Base-by-base conservation (phyloP, 116 monocot genomes). In the Trichopus zeylanicus region DNA sequence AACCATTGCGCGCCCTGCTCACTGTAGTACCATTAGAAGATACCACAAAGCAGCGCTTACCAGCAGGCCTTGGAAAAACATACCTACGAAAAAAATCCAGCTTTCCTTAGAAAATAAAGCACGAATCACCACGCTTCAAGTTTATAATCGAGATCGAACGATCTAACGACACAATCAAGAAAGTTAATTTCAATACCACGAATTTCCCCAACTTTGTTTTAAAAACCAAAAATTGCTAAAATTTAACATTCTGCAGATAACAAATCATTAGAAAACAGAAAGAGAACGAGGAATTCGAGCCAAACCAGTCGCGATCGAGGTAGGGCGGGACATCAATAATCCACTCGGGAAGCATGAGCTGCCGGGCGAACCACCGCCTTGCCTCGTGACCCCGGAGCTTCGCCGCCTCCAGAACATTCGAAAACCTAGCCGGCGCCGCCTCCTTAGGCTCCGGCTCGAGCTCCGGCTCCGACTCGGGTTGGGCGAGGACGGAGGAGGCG, bases 321-420 rank as follows among this genome's bases (percentile, higher is more conserved):
- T 64, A 61, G 19, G 76, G 74, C 18, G 95, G 95, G 6, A 84
- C 74, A 61, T 90, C 95, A 35, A 90, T 67, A 90, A 95, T 87
- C 95, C 95, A 95, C 70, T 95, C 95, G 22, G 77, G 82, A 7
- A 90, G 75, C 90, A 95, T 87, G 18, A 95, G 81, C 81, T 95
- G 95, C 49, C 79, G 70, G 0, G 95, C 72, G 49, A 90, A 95
- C 95, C 95, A 95, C 56, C 65, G 67, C 35, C 87, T 64, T 5
- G 74, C 88, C 37, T 88, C 88, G 26, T 72, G 13, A 2, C 93
- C 88, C 54, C 61, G 76, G 42, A 85, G 66, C 69, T 60, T 84
- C 56, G 85, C 70, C 3, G 88, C 93, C 35, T 79, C 56, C 12
- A 66, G 62, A 13, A 68, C 72, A 69, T 80, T 64, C 51, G 86